A percentile compares a stretch with the other conserved stretches of the same genome.
phyloP scores from a whole-genome alignment of 768 basidiomycete species.

The Nevesoporus exiguus region DNA sequence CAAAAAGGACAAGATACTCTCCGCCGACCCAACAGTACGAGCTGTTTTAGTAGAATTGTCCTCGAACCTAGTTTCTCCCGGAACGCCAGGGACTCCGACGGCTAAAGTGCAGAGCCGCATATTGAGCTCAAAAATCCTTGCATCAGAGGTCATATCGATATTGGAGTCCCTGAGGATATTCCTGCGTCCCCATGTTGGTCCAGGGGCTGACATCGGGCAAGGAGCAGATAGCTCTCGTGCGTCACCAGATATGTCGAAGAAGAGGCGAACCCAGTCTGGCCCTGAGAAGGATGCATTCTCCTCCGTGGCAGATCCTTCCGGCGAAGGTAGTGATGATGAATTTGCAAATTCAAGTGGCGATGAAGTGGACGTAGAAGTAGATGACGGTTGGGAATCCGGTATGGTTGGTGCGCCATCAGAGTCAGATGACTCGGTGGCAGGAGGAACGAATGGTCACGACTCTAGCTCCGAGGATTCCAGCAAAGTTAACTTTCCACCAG shows the following conservation, averaged over 20 bases:
- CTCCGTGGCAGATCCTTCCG: not conserved
- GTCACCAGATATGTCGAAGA: conserved; percentile 9
- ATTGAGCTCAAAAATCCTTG: conserved; percentile 73
- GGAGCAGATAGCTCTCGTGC: conserved; percentile 16
- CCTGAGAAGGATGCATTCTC: not conserved
- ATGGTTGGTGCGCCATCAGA: conserved; percentile 31
- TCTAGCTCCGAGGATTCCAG: conserved; percentile 18
- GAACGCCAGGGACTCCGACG: conserved; percentile 39
- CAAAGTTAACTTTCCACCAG: conserved; percentile 18
- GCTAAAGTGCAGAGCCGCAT: conserved; percentile 70
- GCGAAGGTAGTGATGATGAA: conserved; percentile 18
- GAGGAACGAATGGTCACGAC: conserved; percentile 31
- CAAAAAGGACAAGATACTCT: conserved; percentile 64
- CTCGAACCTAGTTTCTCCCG: conserved; percentile 32
- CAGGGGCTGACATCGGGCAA: conserved; percentile 13
- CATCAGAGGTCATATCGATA: conserved; percentile 50
- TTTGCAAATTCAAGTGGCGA: conserved; percentile 19
- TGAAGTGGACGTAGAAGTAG: conserved; percentile 6
- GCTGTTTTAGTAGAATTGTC: conserved; percentile 47
- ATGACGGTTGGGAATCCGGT: conserved; percentile 43
- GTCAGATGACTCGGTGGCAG: conserved; percentile 37
- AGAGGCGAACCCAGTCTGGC: not conserved
- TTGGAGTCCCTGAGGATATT: conserved; percentile 49
- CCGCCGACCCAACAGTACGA: conserved; percentile 45
- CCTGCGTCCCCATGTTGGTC: conserved; percentile 30